Evolutionary conservation across 2,329 filamentous ascomycete genomes (phyloP).

Genomic region (Alternaria postmessia): DNA sequence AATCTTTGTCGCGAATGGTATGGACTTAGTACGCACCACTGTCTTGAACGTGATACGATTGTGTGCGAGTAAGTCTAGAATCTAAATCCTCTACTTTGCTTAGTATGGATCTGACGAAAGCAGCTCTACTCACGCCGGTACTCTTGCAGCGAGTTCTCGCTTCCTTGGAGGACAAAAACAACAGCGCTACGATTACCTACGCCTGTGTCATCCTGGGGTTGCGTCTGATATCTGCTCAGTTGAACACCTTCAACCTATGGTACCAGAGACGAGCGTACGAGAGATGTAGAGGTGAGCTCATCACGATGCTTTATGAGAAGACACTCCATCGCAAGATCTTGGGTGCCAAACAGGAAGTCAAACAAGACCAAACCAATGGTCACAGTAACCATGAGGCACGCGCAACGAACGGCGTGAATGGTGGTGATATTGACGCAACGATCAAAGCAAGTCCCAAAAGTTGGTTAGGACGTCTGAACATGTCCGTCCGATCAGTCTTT

Average conservation of each 20-base stretch:
- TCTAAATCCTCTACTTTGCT: background rate
- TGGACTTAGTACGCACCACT: constrained; percentile 77
- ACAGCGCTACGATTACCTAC: constrained; percentile 69
- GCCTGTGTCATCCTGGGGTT: constrained; percentile 68
- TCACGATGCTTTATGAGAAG: constrained; percentile 85
- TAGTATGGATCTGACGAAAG: constrained; percentile 5
- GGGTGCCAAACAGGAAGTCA: constrained; percentile 41
- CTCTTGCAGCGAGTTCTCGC: constrained; percentile 75
- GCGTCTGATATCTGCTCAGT: constrained; percentile 70
- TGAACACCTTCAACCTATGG: constrained; percentile 76
- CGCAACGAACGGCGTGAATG: constrained; percentile 24
- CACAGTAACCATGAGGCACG: constrained; percentile 24
- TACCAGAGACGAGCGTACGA: constrained; percentile 86
- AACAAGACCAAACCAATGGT: constrained; percentile 35
- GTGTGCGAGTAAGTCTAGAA: constrained; percentile 56
- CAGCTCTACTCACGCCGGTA: constrained; percentile 64
- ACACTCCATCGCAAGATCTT: constrained; percentile 70
- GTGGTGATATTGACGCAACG: constrained; percentile 14
- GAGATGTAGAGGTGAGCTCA: constrained; percentile 82
- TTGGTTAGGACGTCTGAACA: constrained; percentile 18
- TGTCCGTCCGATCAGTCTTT: constrained; percentile 24
- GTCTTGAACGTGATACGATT: constrained; percentile 71
- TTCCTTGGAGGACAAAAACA: constrained; percentile 66
- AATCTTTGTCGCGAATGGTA: constrained; percentile 76
- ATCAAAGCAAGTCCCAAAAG: constrained; percentile 2